Conservation (phyloP, 2,329 filamentous ascomycete genomes). For the Diplodia mutila region DNA sequence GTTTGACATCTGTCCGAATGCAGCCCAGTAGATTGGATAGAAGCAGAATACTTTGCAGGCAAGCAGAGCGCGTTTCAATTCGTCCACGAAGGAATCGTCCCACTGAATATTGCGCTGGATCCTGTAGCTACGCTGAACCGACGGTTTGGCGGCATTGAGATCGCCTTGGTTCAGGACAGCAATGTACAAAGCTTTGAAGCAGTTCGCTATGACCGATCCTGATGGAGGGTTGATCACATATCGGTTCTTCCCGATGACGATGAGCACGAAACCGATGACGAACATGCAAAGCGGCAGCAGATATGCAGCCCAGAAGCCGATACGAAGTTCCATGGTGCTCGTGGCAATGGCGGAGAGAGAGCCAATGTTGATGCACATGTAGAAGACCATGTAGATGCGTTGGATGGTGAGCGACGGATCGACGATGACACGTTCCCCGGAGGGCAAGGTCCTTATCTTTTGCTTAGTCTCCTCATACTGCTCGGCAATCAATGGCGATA, state of each 20-base stretch:
- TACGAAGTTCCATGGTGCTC: slow-evolving; percentile 67
- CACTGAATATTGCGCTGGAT: slow-evolving; percentile 51
- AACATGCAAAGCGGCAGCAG: slow-evolving; percentile 67
- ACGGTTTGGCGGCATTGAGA: slow-evolving; percentile 65
- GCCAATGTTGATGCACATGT: slow-evolving; percentile 72
- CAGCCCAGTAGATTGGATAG: slow-evolving; percentile 53
- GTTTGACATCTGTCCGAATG: slow-evolving; percentile 51
- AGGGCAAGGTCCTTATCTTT: slow-evolving; percentile 43
- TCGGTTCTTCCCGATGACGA: slow-evolving; percentile 43
- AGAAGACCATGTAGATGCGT: slow-evolving; percentile 62
- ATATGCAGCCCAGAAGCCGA: slow-evolving; percentile 70
- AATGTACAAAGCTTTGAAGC: slow-evolving; percentile 64
- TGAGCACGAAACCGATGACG: slow-evolving; percentile 61
- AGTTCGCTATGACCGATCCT: slow-evolving; percentile 30
- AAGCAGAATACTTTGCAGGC: slow-evolving; percentile 71
- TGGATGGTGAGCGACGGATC: slow-evolving; percentile 46
- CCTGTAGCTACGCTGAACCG: slow-evolving; percentile 49
- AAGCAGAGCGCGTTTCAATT: slow-evolving; percentile 66
- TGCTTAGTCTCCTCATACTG: slow-evolving; percentile 50
- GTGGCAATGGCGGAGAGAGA: slow-evolving; percentile 68
- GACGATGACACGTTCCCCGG: slow-evolving; percentile 42
- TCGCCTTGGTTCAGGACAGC: slow-evolving; percentile 53
- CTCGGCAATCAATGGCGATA: slow-evolving; percentile 57
- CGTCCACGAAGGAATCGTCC: slow-evolving; percentile 73
- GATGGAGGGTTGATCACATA: slow-evolving; percentile 30